These are phyloP conservation scores for Aspergillus indologenus DNA, from an alignment of 495 filamentous ascomycete genomes.

Conservation along the genomic window DNA sequence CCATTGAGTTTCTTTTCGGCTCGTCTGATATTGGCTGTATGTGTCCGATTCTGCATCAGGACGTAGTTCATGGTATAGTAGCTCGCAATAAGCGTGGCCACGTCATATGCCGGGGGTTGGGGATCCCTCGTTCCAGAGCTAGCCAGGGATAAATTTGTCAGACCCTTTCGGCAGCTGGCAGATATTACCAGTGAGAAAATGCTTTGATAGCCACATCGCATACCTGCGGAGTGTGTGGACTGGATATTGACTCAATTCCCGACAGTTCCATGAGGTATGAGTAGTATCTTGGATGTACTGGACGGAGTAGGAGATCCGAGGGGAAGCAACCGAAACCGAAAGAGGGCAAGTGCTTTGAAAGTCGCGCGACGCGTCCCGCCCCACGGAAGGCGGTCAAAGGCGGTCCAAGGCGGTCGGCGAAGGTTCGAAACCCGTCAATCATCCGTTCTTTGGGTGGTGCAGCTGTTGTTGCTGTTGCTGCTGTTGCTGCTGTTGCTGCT, in stretches of 20 bases:
- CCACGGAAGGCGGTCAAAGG: slow-evolving; percentile 5
- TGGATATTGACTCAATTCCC: no score
- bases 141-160: no score
- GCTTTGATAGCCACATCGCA: no score
- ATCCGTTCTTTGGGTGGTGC: background rate
- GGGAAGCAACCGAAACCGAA: no score
- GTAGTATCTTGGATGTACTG: background rate
- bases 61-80: no score
- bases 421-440: slow-evolving; percentile 1
- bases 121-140: no score
- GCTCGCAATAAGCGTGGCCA: no score
- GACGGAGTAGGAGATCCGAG: no score
- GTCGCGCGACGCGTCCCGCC: slow-evolving; percentile 23
- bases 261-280: background rate
- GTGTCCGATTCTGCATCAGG: background rate
- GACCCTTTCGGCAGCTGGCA: no score
- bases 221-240: no score
- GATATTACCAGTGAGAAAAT: no score
- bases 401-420: slow-evolving; percentile 12
- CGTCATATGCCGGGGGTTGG: no score
- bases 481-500: background rate
- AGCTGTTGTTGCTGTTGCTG: background rate
- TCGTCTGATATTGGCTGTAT: background rate
- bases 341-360: background rate
- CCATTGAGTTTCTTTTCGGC: background rate